Evolutionary conservation across 2,329 filamentous ascomycete species (phyloP).

Genomic region (Trichothecium sympodiale): DNA sequence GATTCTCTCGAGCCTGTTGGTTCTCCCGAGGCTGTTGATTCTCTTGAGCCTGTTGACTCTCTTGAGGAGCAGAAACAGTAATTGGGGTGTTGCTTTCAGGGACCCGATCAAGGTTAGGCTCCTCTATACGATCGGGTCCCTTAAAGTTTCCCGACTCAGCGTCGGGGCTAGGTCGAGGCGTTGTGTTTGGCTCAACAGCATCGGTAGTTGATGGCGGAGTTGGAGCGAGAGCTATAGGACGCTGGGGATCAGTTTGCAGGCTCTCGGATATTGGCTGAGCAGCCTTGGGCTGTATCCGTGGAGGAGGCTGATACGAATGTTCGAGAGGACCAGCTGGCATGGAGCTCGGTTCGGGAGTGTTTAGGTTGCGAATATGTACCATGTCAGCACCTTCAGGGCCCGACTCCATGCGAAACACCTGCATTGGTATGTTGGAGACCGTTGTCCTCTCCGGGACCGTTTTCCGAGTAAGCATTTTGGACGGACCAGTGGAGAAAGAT

Average conservation of each 20-base stretch:
- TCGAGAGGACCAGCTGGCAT: slow-evolving; percentile 2
- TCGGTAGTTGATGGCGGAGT: slow-evolving; percentile 29
- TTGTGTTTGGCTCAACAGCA: slow-evolving; percentile 17
- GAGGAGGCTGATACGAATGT: too few species aligned
- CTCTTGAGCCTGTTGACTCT: background rate
- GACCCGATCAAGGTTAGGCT: too few species aligned
- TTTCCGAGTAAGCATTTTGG: slow-evolving; percentile 10
- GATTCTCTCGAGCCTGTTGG: background rate
- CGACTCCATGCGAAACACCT: slow-evolving; percentile 30
- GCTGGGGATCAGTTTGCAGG: too few species aligned
- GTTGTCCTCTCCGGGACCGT: slow-evolving; percentile 9
- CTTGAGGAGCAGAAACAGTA: background rate
- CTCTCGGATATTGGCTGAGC: too few species aligned
- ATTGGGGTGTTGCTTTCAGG: too few species aligned
- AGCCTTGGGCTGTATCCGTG: too few species aligned
- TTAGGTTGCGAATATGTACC: slow-evolving; percentile 23
- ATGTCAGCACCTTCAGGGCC: slow-evolving; percentile 20
- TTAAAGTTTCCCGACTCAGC: background rate
- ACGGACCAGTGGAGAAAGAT: slow-evolving; percentile 5
- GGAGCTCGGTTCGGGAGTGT: slow-evolving; percentile 15
- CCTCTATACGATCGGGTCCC: too few species aligned
- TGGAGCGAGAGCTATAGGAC: slow-evolving; percentile 12
- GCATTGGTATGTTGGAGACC: slow-evolving; percentile 21
- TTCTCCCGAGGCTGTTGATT: too few species aligned
- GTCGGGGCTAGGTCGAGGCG: background rate